Conservation (phyloP, 2,329 filamentous ascomycete species). For the Periconia macrospinosa region DNA sequence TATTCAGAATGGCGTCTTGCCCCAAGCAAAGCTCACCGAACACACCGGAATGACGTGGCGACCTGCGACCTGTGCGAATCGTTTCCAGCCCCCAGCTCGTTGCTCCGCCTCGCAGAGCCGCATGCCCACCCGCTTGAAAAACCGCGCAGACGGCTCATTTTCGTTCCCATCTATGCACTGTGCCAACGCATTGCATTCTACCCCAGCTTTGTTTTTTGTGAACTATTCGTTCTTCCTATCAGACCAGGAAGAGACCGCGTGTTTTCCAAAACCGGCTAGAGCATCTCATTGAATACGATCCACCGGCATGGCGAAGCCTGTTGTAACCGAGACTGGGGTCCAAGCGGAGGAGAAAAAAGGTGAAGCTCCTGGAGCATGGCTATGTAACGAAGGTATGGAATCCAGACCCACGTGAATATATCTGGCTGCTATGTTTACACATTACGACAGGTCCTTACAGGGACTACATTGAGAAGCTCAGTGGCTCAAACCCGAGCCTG, state of each 20-base stretch:
- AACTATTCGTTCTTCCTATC: too few relatives aligned
- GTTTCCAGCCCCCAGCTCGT: slow-evolving; percentile 6
- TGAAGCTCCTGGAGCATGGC: slow-evolving; percentile 23
- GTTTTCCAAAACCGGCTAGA: too few relatives aligned
- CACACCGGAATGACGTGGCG: background rate
- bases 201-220: background rate
- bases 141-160: background rate
- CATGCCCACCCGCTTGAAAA: slow-evolving; percentile 12
- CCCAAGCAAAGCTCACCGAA: too few relatives aligned
- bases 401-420: background rate
- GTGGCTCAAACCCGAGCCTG: slow-evolving; percentile 31
- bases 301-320: too few relatives aligned
- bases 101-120: slow-evolving; percentile 14
- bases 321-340: too few relatives aligned
- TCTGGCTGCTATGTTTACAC: background rate
- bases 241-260: too few relatives aligned
- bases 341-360: too few relatives aligned
- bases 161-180: background rate
- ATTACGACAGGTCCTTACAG: slow-evolving; percentile 25
- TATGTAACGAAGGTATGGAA: slow-evolving; percentile 28
- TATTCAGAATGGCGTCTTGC: too few relatives aligned
- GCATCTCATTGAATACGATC: too few relatives aligned
- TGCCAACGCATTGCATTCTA: slow-evolving; percentile 6
- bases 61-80: too few relatives aligned
- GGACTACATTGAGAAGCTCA: slow-evolving; percentile 31